A percentile compares a stretch with the other conserved stretches of the same genome.
Conservation (phyloP, 805 yeast genomes). For the Kuraishia hungarica region DNA sequence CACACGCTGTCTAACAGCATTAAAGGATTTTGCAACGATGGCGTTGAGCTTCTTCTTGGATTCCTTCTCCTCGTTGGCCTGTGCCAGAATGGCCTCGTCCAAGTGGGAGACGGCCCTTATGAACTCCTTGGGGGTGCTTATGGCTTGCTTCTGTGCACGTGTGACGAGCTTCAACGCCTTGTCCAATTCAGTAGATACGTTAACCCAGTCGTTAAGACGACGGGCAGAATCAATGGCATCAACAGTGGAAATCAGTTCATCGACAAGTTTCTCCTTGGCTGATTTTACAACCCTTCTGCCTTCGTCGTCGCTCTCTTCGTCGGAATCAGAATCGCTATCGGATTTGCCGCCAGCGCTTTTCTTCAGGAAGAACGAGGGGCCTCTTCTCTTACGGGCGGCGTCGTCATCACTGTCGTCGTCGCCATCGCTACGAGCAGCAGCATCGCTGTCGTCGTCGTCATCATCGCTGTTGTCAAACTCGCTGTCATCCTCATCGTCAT, state of each 20-base stretch:
- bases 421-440: too few relatives aligned
- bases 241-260: slow-evolving; percentile 66
- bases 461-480: slow-evolving; percentile 35
- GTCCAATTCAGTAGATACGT: slow-evolving; percentile 71
- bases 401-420: slow-evolving; percentile 24
- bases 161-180: slow-evolving; percentile 57
- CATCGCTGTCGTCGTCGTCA: slow-evolving; percentile 40
- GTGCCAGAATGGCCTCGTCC: slow-evolving; percentile 56
- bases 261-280: slow-evolving; percentile 87
- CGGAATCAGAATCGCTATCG: slow-evolving; percentile 27
- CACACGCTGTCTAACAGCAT: slow-evolving; percentile 81
- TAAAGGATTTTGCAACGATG: slow-evolving; percentile 75
- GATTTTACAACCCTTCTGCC: slow-evolving; percentile 83
- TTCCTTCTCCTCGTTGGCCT: slow-evolving; percentile 41
- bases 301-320: slow-evolving; percentile 48
- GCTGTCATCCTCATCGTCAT: slow-evolving; percentile 15
- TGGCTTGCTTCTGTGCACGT: slow-evolving; percentile 69
- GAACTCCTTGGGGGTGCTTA: slow-evolving; percentile 63
- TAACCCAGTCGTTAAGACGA: slow-evolving; percentile 71
- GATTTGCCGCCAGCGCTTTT: slow-evolving; percentile 24
- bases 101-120: slow-evolving; percentile 62
- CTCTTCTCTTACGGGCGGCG: slow-evolving; percentile 15
- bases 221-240: slow-evolving; percentile 63
- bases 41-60: slow-evolving; percentile 71
- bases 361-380: slow-evolving; percentile 50